phyloP scores from a whole-genome alignment of 345 rosid genomes.

The Iberis pinnata region DNA sequence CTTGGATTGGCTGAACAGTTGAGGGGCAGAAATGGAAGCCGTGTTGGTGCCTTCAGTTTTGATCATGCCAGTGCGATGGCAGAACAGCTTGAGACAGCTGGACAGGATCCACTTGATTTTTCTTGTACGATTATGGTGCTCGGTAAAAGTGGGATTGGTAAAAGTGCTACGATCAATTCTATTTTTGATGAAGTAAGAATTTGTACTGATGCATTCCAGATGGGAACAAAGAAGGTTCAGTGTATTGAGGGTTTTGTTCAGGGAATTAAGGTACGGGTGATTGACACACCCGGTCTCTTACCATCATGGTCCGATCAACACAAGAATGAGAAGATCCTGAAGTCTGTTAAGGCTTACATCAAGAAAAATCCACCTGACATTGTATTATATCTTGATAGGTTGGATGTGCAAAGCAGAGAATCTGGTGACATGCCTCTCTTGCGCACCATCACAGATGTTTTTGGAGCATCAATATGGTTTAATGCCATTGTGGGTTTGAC shows the following conservation, averaged over 20 bases:
- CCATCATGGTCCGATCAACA: constrained; percentile 91
- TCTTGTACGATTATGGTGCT: constrained; percentile 98
- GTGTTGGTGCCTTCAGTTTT: constrained; percentile 97
- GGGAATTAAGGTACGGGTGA: constrained; percentile 93
- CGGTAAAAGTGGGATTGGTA: constrained; percentile 97
- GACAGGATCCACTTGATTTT: constrained; percentile 93
- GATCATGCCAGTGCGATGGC: constrained; percentile 99
- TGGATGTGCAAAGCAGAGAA: constrained; percentile 95
- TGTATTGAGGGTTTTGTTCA: constrained; percentile 94
- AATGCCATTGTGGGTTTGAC: constrained; percentile 98
- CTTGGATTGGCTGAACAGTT: constrained; percentile 97
- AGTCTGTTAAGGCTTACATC: constrained; percentile 70
- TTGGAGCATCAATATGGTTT: constrained; percentile 96
- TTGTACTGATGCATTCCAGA: constrained; percentile 81
- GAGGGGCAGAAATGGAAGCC: constrained; percentile 95
- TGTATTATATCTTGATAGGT: constrained; percentile 90
- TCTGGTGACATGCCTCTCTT: constrained; percentile 89
- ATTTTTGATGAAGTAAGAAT: constrained; percentile 89
- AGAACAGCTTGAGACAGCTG: constrained; percentile 91
- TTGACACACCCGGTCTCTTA: constrained; percentile 96
- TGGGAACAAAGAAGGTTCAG: constrained; percentile 87
- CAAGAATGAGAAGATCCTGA: constrained; percentile 85
- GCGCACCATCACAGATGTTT: constrained; percentile 83
- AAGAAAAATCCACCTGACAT: constrained; percentile 93
- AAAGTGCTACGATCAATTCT: constrained; percentile 97